Percentiles rank a stretch among this genome's conserved stretches.
These are phyloP conservation scores for Leishmania mexicana DNA, from an alignment of 208 protist genomes.

Conservation along the genomic window DNA sequence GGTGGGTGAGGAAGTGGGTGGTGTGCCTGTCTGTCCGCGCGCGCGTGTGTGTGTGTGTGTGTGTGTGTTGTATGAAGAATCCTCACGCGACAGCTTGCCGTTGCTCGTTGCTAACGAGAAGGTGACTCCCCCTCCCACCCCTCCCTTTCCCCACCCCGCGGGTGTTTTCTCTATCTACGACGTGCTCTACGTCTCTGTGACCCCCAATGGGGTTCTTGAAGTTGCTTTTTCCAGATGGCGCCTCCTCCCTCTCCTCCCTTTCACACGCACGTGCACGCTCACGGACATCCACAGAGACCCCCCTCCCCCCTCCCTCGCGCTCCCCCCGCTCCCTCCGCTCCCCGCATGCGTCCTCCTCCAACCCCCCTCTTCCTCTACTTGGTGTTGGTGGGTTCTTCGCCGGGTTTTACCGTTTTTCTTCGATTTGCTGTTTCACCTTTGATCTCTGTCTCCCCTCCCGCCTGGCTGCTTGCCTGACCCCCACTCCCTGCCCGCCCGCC, in stretches of 20 bases:
- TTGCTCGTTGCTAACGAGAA: neutral
- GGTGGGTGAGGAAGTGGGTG: neutral
- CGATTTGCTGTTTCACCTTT: neutral
- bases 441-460: too few relatives aligned
- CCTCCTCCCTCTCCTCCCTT: neutral
- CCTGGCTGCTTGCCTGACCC: neutral
- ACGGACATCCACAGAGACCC: neutral
- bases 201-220: neutral
- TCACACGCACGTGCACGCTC: neutral
- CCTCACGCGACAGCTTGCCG: neutral
- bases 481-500: too few relatives aligned
- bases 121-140: neutral
- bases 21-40: neutral
- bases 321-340: neutral
- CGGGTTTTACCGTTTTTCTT: neutral
- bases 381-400: neutral
- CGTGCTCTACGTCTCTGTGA: neutral
- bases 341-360: neutral
- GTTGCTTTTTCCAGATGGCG: neutral
- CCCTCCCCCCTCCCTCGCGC: neutral
- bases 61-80: too few relatives aligned
- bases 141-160: neutral
- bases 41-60: neutral
- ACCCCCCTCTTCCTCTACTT: neutral
- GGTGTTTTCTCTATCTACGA: neutral